Evolutionary conservation across 2,329 filamentous ascomycete genomes (phyloP), one percentile per base, ranked within the genome.

Genomic region (Aspergillus uvarum): DNA sequence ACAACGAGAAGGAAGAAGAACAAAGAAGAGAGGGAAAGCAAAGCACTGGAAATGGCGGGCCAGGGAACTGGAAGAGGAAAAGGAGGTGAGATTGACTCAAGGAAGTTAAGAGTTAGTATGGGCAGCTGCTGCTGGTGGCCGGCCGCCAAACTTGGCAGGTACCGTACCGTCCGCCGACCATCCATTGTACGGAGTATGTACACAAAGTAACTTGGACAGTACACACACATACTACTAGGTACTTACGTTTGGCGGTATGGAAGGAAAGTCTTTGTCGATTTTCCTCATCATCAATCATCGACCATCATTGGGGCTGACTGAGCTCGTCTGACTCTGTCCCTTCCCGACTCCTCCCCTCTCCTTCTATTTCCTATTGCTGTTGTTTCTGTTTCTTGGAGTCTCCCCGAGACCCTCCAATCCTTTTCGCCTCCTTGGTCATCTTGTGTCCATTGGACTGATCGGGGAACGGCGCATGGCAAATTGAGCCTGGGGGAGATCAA

Each of bases 141-240:
- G 58, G 59, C 53, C 47, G 50, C 54, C 60, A 62, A 42, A 53
- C 50, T 54, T 44, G 50, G 44, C 47, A 24, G 38, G 31, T 19
- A 50, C 51, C 54, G 54, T 16, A 5, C 12, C 26, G 8, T 29
- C 26, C 2, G 22, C 26, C 26, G 26, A 8, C 7, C 32, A 35
- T 16, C 5, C 14, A 35, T 35, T 35, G 32, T 4, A 35, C 32
- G 11, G 32, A 35, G 32, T 35, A 35, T 3, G 32, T 35, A 35
- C 12, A 35, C 32, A 35, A 35, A 35, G 32, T 22, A 22, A 22
- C 22, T 22, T 2, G 22, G 22, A 22, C 3, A 22, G 22, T 22
- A 22, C 22, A 22, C 22, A 22, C 22, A 22, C 4, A 3, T 22
- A 22, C 22, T 22, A 22, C 22, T 22, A 22, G 21, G 21, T 22